Evolutionary conservation across 768 basidiomycete genomes (phyloP), one percentile per base, ranked within the genome.

Genomic region (Cyclocybe aegerita): DNA sequence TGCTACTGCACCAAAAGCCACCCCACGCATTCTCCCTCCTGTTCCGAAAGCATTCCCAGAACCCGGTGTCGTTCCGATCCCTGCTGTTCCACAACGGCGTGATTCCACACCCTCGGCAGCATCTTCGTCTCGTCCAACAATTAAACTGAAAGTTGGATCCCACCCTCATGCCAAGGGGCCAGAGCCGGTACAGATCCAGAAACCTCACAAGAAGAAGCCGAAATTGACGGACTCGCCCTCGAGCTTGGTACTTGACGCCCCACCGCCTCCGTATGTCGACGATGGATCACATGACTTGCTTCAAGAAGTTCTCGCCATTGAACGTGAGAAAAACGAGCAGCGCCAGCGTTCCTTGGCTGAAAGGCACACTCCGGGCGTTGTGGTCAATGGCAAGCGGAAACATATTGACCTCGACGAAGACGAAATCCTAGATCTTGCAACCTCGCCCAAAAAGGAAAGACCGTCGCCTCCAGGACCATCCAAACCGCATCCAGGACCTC

Each of bases 281-380:
- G 88, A 90, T 65, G 88, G 86, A n/a, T 87, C 85, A 29, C 83
- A 88, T 56, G 89, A 92, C 59, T 74, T 92, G 36, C 70, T 90
- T 2, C 86, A 90, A 63, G 89, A 91, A 63, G 88, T 92, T 14
- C 78, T 90, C 47, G 89, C 89, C 7, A 86, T 90, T 36, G 89
- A 91, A 62, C 74, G 79, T 47, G 81, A 85, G 66, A 80, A 83
- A 64, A 73, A 75, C 46, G 80, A 84, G 59, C 75, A 76, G 52
- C 77, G 77, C 29, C 74, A 74, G 23, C 75, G 79, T 33, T 70
- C 69, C 42, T 58, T 67, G 6, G 60, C 61, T n/a, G 79, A 72
- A 35, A 69, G 69, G 46, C 69, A 65, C 14, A 75, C 67, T 48
- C 58, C 70, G 43, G 45, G 63, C 14, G 54, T 69, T 45, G 76